Conservation (phyloP, 2,329 filamentous ascomycete species). For the Exophiala spinifera region DNA sequence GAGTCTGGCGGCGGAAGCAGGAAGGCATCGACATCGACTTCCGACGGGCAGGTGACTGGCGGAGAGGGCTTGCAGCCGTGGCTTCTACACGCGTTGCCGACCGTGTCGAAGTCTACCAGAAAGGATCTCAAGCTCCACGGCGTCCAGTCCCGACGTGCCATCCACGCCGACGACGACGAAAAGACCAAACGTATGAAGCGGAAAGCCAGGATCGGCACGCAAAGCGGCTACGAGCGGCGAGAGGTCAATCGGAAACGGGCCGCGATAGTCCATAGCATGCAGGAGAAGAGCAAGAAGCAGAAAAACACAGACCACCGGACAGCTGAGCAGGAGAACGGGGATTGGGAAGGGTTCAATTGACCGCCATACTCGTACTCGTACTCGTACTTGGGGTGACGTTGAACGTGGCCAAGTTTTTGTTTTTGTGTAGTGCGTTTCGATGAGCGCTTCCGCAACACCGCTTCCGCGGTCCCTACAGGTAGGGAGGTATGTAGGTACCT, state of each 20-base stretch:
- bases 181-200: conserved; percentile 39
- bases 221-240: conserved; percentile 49
- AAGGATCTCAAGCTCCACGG: conserved; percentile 78
- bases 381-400: no score
- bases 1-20: conserved; percentile 22
- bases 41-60: not conserved
- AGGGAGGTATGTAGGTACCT: no score
- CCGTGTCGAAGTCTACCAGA: conserved; percentile 77
- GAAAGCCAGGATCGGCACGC: conserved; percentile 68
- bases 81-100: conserved; percentile 83
- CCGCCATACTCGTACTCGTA: no score
- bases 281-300: conserved; percentile 3
- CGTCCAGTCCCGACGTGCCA: conserved; percentile 65
- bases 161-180: conserved; percentile 40
- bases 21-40: conserved; percentile 35
- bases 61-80: conserved; percentile 67
- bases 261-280: conserved; percentile 41
- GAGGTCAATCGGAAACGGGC: conserved; percentile 47
- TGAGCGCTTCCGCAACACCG: no score
- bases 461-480: no score
- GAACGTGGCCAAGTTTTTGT: no score
- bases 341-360: conserved; percentile 22
- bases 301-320: not conserved
- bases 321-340: conserved; percentile 1
- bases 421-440: no score